These are phyloP conservation scores for Flaveria sonorensis DNA, from an alignment of 129 eudicot species.

Conservation along the genomic window DNA sequence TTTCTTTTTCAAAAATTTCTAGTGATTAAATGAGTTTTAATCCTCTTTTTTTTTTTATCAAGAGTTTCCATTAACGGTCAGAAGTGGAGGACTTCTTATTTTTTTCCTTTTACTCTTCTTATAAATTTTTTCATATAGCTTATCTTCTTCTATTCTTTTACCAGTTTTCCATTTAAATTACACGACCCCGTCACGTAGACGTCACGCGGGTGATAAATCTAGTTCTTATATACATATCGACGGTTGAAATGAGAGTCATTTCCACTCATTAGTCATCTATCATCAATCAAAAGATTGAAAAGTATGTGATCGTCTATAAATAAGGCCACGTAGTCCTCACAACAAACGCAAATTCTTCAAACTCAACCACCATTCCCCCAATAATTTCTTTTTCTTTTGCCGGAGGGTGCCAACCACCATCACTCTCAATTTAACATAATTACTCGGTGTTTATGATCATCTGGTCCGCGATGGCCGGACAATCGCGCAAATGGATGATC, in stretches of 20 bases:
- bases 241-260: not conserved
- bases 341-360: conserved; percentile 20
- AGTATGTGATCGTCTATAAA: conserved; percentile 29
- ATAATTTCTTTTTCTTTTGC: not conserved
- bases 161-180: too few relatives aligned
- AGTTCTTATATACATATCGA: not conserved
- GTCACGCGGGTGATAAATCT: too few relatives aligned
- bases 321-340: conserved; percentile 35
- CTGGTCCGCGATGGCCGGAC: conserved; percentile 48
- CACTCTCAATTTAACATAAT: not conserved
- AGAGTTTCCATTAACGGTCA: too few relatives aligned
- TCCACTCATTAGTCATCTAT: not conserved
- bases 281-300: not conserved
- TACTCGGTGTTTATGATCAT: not conserved
- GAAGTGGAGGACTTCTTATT: too few relatives aligned
- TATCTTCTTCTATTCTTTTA: too few relatives aligned
- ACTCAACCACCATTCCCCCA: conserved; percentile 20
- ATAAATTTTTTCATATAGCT: too few relatives aligned
- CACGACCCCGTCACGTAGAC: too few relatives aligned
- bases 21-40: too few relatives aligned
- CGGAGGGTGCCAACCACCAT: conserved; percentile 24
- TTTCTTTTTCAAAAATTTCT: too few relatives aligned
- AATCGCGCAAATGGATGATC: conserved; percentile 85
- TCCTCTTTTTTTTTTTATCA: too few relatives aligned
- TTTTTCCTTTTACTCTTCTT: too few relatives aligned